Percentiles rank a stretch among this genome's conserved stretches.
Conservation (phyloP, 176 grass and related monocot genomes). For the Hyparrhenia diplandra region DNA sequence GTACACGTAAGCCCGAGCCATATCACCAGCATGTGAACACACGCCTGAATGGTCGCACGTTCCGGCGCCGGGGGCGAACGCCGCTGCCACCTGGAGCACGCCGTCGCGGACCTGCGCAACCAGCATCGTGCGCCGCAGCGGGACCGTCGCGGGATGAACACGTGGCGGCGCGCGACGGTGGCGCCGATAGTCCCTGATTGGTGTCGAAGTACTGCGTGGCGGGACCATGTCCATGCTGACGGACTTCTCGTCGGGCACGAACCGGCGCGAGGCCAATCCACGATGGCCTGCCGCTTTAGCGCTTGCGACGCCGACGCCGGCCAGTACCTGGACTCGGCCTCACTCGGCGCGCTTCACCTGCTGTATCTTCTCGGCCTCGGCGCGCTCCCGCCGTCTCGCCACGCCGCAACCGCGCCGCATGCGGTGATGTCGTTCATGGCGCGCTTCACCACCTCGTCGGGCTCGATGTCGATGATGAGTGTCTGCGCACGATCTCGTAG, state of each 20-base stretch:
- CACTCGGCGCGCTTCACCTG: conserved; percentile 52
- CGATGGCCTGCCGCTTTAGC: conserved; percentile 59
- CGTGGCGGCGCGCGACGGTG: conserved; percentile 23
- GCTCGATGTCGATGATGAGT: conserved; percentile 54
- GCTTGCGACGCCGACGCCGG: background rate
- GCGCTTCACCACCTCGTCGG: conserved; percentile 50
- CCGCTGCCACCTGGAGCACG: conserved; percentile 28
- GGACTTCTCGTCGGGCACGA: conserved; percentile 41
- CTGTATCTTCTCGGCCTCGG: conserved; percentile 30
- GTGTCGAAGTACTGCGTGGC: conserved; percentile 63
- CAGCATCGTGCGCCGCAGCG: conserved; percentile 28
- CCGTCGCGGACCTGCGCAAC: conserved; percentile 46
- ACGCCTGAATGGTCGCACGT: too few relatives aligned
- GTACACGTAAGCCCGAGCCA: too few relatives aligned
- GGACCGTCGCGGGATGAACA: conserved; percentile 59
- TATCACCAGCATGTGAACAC: too few relatives aligned
- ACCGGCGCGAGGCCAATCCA: conserved; percentile 31
- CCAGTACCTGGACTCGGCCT: conserved; percentile 50
- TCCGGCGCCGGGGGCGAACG: background rate
- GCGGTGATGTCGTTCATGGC: conserved; percentile 74
- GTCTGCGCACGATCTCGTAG: conserved; percentile 65
- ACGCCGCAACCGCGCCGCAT: conserved; percentile 2
- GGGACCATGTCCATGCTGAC: conserved; percentile 57
- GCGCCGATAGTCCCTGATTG: conserved; percentile 50
- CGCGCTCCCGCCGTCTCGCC: conserved; percentile 25